A percentile compares a stretch with the other conserved stretches of the same genome.
Evolutionary conservation across 106 monocot genomes (phyloP).

Genomic region (Amphibolis antarctica): DNA sequence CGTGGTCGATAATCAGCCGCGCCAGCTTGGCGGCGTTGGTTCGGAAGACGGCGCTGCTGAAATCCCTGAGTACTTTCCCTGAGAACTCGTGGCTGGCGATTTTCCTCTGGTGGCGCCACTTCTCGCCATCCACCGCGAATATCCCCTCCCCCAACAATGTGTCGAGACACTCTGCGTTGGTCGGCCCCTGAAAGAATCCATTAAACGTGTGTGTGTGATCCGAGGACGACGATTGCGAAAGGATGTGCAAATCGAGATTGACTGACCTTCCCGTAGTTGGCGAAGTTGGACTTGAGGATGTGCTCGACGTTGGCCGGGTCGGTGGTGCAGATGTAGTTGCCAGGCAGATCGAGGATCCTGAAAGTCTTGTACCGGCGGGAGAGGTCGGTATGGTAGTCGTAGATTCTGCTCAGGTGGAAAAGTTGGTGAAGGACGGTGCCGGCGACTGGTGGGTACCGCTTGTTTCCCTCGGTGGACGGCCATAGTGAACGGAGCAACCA

Average conservation of each 20-base stretch:
- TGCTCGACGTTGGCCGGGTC: conserved; percentile 20
- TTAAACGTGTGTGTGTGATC: neutral
- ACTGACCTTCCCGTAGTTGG: conserved; percentile 21
- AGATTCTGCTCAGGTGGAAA: neutral
- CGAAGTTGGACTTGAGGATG: conserved; percentile 26
- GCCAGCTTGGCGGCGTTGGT: conserved; percentile 5
- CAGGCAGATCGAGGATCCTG: neutral
- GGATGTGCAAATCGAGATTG: too few relatives aligned
- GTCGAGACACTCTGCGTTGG: neutral
- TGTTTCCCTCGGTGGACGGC: neutral
- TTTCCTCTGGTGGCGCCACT: conserved; percentile 19
- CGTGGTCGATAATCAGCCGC: neutral
- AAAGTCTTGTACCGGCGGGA: conserved; percentile 15
- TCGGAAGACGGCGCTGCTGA: conserved; percentile 8
- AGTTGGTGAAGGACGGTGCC: conserved; percentile 10
- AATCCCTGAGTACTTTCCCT: conserved; percentile 7
- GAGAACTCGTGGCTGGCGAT: conserved; percentile 16
- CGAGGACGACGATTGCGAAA: too few relatives aligned
- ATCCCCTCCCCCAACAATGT: conserved; percentile 15
- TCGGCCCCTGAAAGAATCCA: conserved; percentile 5
- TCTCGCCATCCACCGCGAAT: conserved; percentile 12
- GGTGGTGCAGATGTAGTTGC: conserved; percentile 1
- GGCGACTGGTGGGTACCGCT: neutral
- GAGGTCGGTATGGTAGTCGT: conserved; percentile 12
- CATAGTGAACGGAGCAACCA: neutral